A percentile compares a stretch with the other conserved stretches of the same genome.
phyloP scores from a whole-genome alignment of 2,329 filamentous ascomycete genomes.

The Ceratocystis eucalypticola region DNA sequence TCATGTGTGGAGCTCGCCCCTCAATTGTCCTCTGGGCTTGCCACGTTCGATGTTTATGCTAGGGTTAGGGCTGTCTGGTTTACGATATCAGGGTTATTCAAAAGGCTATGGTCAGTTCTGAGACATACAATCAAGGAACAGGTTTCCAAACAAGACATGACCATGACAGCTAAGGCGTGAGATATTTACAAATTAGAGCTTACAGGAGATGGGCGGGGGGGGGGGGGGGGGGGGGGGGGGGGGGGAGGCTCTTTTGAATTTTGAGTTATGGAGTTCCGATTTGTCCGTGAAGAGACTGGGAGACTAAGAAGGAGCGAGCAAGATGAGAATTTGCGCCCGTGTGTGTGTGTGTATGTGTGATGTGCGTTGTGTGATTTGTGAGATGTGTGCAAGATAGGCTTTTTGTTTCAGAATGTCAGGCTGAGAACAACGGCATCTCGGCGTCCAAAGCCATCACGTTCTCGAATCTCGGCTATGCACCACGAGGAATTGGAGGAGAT shows the following conservation, averaged over 20 bases:
- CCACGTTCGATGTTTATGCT: not conserved
- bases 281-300: not conserved
- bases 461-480: not conserved
- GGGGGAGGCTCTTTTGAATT: too few relatives aligned
- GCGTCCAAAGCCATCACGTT: not conserved
- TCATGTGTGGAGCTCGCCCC: not conserved
- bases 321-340: not conserved
- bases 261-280: not conserved
- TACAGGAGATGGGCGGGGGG: not conserved
- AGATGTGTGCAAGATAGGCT: not conserved
- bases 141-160: not conserved
- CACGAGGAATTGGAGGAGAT: not conserved
- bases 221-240: too few relatives aligned
- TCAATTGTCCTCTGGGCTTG: not conserved
- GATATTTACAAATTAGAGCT: not conserved
- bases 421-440: not conserved
- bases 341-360: not conserved
- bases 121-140: constrained; percentile 1
- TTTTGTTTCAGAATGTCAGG: not conserved
- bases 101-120: not conserved
- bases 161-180: not conserved
- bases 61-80: not conserved
- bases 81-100: too few relatives aligned
- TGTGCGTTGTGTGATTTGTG: not conserved
- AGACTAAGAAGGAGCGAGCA: not conserved